Evolutionary conservation across 345 rosid species (phyloP).

Genomic region (Trapa bicornis): DNA sequence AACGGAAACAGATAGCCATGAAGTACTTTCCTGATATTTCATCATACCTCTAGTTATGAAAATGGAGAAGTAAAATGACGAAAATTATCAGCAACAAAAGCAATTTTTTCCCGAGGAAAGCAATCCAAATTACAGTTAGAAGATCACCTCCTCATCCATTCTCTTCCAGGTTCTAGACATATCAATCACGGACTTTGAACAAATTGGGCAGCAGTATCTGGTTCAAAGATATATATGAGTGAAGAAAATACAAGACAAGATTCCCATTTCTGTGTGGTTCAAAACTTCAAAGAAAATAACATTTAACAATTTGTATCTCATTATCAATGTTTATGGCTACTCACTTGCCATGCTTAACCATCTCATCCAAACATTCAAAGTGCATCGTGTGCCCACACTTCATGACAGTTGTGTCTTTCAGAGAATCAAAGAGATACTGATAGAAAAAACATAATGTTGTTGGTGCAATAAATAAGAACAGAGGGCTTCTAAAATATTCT

Average conservation of each 20-base stretch:
- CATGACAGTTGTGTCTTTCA: constrained; percentile 84
- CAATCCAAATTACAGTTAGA: neutral
- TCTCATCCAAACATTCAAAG: constrained; percentile 63
- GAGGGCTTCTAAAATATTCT: neutral
- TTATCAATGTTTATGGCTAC: constrained; percentile 1
- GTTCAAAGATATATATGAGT: neutral
- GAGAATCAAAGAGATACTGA: constrained; percentile 87
- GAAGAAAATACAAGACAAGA: neutral
- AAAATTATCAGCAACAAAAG: neutral
- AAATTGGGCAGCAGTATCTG: constrained; percentile 88
- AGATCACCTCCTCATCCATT: constrained; percentile 78
- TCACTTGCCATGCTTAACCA: constrained; percentile 77
- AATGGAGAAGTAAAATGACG: neutral
- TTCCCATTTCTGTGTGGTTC: neutral
- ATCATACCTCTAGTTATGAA: neutral
- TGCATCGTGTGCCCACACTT: constrained; percentile 99
- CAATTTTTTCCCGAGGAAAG: neutral
- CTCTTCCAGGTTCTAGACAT: constrained; percentile 87
- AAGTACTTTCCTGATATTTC: neutral
- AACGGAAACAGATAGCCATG: neutral
- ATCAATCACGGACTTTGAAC: constrained; percentile 80
- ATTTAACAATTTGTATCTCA: constrained; percentile 5
- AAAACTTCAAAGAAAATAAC: neutral
- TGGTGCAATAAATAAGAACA: neutral
- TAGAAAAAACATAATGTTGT: neutral